Evolutionary conservation across 805 yeast genomes (phyloP), one percentile per base, ranked within the genome.

Genomic region (Ascoidea asiatica): DNA sequence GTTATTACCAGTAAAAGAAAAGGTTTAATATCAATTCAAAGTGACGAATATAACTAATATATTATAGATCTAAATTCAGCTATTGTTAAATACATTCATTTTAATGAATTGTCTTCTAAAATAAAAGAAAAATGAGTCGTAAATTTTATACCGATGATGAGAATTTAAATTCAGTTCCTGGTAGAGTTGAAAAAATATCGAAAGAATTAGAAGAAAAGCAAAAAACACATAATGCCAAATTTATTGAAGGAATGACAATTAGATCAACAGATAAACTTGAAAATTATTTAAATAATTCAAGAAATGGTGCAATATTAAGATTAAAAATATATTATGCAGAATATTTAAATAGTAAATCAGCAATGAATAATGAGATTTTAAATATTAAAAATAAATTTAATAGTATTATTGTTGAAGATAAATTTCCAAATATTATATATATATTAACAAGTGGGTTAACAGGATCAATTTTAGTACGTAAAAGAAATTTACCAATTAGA

Each of bases 171-270:
- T n/a, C n/a, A n/a, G n/a, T n/a, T n/a, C n/a, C n/a, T n/a, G n/a
- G n/a, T n/a, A n/a, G n/a, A n/a, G n/a, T n/a, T n/a, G n/a, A n/a
- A n/a, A n/a, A n/a, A n/a, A n/a, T n/a, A n/a, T n/a, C n/a, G n/a
- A n/a, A n/a, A n/a, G n/a, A n/a, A n/a, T n/a, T n/a, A n/a, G n/a
- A n/a, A n/a, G n/a, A n/a, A n/a, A n/a, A n/a, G n/a, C n/a, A n/a
- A n/a, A n/a, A n/a, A n/a, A n/a, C n/a, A n/a, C n/a, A n/a, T n/a
- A n/a, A n/a, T n/a, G n/a, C n/a, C 4, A 29, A 29, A 15, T 63
- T 69, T 40, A 60, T 73, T 33, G 61, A 72, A 19, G 81, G 81
- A 5, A 75, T 75, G 72, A 66, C 68, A n/a, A 65, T 76, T 46
- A 61, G 77, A 46, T 57, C 76, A 11, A 59, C 72, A 11, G 72